Percentiles rank a stretch among this genome's conserved stretches.
Evolutionary conservation across 371 early-diverging fungal species (phyloP).

Genomic region (Zychaea mexicana): DNA sequence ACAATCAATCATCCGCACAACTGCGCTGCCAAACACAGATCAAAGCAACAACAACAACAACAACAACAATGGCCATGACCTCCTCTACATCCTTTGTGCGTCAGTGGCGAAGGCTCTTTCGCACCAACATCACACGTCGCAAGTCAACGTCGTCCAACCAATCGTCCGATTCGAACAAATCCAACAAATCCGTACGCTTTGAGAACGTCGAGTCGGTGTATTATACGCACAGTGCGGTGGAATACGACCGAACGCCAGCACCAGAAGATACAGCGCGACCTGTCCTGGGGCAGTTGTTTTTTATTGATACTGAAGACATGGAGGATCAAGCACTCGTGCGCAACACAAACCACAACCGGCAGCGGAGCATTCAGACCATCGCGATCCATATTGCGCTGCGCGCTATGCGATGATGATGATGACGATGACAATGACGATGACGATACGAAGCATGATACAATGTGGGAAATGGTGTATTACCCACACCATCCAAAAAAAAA

Average conservation of each 20-base stretch:
- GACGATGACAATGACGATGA: too few relatives aligned
- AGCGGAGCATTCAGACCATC: slow-evolving; percentile 17
- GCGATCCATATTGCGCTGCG: slow-evolving; percentile 27
- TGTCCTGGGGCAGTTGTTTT: slow-evolving; percentile 17
- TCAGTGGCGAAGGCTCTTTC: slow-evolving; percentile 18
- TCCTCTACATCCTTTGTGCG: slow-evolving; percentile 7
- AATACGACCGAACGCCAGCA: slow-evolving; percentile 41
- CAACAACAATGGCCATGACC: neutral
- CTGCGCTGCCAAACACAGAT: neutral
- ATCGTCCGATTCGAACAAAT: neutral
- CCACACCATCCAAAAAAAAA: neutral
- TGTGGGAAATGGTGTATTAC: neutral
- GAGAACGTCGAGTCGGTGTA: slow-evolving; percentile 35
- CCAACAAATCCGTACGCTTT: slow-evolving; percentile 38
- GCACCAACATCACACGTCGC: slow-evolving; percentile 15
- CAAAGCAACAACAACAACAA: neutral
- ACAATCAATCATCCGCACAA: neutral
- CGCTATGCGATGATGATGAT: slow-evolving; percentile 24
- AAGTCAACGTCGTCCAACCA: slow-evolving; percentile 22
- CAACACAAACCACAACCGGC: slow-evolving; percentile 27
- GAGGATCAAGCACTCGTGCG: slow-evolving; percentile 16
- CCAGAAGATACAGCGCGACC: slow-evolving; percentile 18
- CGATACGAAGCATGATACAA: too few relatives aligned
- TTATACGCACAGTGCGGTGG: slow-evolving; percentile 43
- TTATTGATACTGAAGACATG: slow-evolving; percentile 13